Base-by-base conservation (phyloP, 2,329 filamentous ascomycete species). In the Zalaria sp. region DNA sequence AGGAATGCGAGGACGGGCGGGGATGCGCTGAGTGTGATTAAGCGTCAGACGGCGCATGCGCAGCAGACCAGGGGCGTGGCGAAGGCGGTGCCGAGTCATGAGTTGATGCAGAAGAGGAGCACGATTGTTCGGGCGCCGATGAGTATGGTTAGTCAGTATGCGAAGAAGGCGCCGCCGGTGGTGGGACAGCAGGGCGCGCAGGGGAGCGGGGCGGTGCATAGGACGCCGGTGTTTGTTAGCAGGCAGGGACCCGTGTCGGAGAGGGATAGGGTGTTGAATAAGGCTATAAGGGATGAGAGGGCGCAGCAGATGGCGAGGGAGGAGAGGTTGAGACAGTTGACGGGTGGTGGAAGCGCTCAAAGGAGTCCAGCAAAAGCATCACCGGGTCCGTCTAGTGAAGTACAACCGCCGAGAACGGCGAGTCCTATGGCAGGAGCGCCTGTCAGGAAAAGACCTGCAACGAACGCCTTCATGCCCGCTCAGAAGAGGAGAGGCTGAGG, bases 111-210 rank as follows among this genome's bases (percentile, higher is more conserved):
- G 10, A 40, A 41, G 26, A 40, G 34, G 7, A 40, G 43, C 25
- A 42, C 38, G 49, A 63, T 79, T 35, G 57, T 44, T 18, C 63
- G 60, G 37, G 73, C 75, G 0, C 76, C 76, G 5, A 51, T 60
- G 1, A 65, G 64, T 39, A 74, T 79, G 73, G 52, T 74, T 4
- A 63, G 69, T 38, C 72, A 75, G 39, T 63, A 69, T 25, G 38
- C 43, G 32, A 28, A 34, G 4, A 39, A 26, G 10, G n/a, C 40
- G 26, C 5, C 26, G 11, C 40, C 42, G 6, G 10, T 35, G 8
- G 7, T 38, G 63, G 67, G 27, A 67, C 68, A 37, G 64, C 65
- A 8, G 52, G 53, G 6, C 59, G 65, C 41, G 63, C 42, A 56
- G 5, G 27, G 44, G 25, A 47, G 51, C 37, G 47, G 49, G 18